Percentiles rank a stretch among this genome's conserved stretches.
Conservation (phyloP, 306 rosid species). For the Quercus agrifolia region DNA sequence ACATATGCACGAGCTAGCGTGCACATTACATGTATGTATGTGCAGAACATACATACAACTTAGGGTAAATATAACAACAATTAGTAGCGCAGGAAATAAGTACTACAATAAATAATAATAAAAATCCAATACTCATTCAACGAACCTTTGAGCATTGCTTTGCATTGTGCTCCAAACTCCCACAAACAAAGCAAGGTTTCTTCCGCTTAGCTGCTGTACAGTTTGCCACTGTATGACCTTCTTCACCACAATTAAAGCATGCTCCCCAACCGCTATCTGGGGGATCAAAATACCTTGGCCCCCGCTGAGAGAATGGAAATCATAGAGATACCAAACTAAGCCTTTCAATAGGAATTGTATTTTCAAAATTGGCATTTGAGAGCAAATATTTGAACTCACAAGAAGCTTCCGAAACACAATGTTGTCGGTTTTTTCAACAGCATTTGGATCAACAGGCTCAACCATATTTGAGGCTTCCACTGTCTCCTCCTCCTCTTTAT, state of each 20-base stretch:
- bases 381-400: slow-evolving; percentile 60
- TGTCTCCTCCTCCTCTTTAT: slow-evolving; percentile 26
- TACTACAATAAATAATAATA: background rate
- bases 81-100: background rate
- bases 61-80: background rate
- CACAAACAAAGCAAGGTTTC: slow-evolving; percentile 89
- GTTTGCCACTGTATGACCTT: slow-evolving; percentile 76
- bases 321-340: slow-evolving; percentile 45
- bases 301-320: slow-evolving; percentile 67
- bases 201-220: slow-evolving; percentile 61
- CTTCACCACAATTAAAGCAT: slow-evolving; percentile 91
- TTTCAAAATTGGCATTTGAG: slow-evolving; percentile 34
- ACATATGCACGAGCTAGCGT: background rate
- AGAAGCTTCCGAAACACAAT: slow-evolving; percentile 78
- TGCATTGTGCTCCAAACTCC: slow-evolving; percentile 79
- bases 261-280: slow-evolving; percentile 81
- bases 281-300: slow-evolving; percentile 97
- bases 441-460: slow-evolving; percentile 34
- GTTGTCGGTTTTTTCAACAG: slow-evolving; percentile 43
- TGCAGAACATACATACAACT: background rate
- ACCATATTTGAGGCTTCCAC: slow-evolving; percentile 14
- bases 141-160: slow-evolving; percentile 68
- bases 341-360: slow-evolving; percentile 28
- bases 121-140: background rate
- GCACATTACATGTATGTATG: background rate